Evolutionary conservation across 2,329 filamentous ascomycete genomes (phyloP).

Genomic region (Fusarium drepaniforme): DNA sequence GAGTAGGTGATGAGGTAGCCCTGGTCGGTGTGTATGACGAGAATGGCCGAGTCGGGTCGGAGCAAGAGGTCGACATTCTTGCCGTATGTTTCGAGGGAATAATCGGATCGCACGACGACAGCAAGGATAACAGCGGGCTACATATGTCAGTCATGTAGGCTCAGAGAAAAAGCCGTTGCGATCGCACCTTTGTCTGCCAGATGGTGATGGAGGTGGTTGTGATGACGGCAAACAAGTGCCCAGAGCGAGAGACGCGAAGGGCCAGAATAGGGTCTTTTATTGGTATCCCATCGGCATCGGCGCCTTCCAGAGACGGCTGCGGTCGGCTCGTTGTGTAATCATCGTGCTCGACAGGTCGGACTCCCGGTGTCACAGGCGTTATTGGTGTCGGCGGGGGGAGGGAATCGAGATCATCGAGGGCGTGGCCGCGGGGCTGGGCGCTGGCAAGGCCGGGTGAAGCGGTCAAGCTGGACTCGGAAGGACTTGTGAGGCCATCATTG

Average conservation of each 20-base stretch:
- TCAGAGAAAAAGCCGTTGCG: background rate
- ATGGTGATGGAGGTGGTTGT: slow-evolving; percentile 88
- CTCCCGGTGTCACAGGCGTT: slow-evolving; percentile 68
- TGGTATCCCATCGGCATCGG: slow-evolving; percentile 53
- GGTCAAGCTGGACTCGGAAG: slow-evolving; percentile 44
- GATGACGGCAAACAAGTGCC: slow-evolving; percentile 88
- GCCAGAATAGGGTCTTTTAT: slow-evolving; percentile 77
- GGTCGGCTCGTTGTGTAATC: slow-evolving; percentile 46
- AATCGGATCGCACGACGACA: slow-evolving; percentile 82
- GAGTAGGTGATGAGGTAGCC: slow-evolving; percentile 97
- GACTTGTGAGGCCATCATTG: slow-evolving; percentile 68
- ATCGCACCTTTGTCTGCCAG: slow-evolving; percentile 91
- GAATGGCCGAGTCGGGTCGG: slow-evolving; percentile 90
- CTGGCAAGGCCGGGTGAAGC: slow-evolving; percentile 28
- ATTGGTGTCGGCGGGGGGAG: slow-evolving; percentile 59
- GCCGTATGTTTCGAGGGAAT: slow-evolving; percentile 86
- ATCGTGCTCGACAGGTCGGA: slow-evolving; percentile 70
- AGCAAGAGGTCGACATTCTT: slow-evolving; percentile 86
- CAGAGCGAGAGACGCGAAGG: slow-evolving; percentile 81
- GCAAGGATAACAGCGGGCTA: slow-evolving; percentile 92
- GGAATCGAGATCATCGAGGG: slow-evolving; percentile 50
- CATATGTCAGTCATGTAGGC: slow-evolving; percentile 18
- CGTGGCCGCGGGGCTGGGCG: slow-evolving; percentile 41
- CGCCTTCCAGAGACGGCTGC: slow-evolving; percentile 41
- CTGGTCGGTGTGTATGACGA: slow-evolving; percentile 87